Conservation (phyloP, 768 basidiomycete species). For the Macrolepiota dolichaula region DNA sequence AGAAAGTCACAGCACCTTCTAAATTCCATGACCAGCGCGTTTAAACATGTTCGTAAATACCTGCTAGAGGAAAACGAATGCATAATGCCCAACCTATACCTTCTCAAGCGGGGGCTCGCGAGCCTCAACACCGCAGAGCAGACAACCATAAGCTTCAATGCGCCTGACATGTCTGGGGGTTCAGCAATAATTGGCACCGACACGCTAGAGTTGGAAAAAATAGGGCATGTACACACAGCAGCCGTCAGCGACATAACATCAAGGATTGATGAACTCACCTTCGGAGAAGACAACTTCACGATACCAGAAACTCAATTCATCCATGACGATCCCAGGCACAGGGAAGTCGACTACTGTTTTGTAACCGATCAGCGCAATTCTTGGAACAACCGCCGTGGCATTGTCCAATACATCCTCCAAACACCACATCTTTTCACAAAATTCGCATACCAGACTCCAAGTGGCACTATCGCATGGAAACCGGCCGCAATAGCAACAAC, state of each 20-base stretch:
- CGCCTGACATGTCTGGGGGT: neutral
- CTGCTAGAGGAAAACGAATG: neutral
- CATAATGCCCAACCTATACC: slow-evolving; percentile 13
- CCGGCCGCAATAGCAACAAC: neutral
- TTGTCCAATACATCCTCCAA: neutral
- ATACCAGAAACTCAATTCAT: neutral
- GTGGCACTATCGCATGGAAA: neutral
- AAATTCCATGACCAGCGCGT: neutral
- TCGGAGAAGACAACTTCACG: neutral
- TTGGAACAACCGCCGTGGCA: neutral
- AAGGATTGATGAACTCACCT: neutral
- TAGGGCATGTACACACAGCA: neutral
- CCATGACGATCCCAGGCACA: neutral
- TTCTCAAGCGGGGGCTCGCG: slow-evolving; percentile 10
- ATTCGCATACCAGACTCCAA: neutral
- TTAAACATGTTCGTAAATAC: neutral
- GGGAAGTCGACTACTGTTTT: neutral
- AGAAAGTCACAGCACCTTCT: too few relatives aligned
- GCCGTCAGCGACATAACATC: neutral
- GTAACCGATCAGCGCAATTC: neutral
- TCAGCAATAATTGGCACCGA: neutral
- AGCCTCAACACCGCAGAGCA: slow-evolving; percentile 14
- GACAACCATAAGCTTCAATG: neutral
- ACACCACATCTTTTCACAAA: neutral
- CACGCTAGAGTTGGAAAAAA: neutral